Evolutionary conservation across 345 rosid species (phyloP), one percentile per base, ranked within the genome.

Genomic region (Microcos paniculata): DNA sequence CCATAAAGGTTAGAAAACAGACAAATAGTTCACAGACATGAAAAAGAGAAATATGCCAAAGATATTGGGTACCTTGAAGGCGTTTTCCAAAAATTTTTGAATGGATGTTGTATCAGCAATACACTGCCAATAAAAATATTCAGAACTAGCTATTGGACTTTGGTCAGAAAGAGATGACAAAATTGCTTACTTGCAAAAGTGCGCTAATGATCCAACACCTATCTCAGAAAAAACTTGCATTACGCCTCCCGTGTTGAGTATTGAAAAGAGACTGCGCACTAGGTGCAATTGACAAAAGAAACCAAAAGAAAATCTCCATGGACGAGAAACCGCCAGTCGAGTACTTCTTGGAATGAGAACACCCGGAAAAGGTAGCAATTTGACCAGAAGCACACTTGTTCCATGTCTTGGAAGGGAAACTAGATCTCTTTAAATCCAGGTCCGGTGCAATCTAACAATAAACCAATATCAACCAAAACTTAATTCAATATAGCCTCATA

Each of bases 241-340:
- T 84, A 85, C 83, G 81, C 83, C 89, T 85, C 81, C 85, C 69
- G 70, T 56, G 77, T 82, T 78, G 84, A 76, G 88, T 76, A 81
- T 80, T 62, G 46, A 83, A 71, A 80, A 69, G 74, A 82, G 80
- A 74, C 79, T 8, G 82, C 77, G 64, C 79, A 82, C 92, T 91
- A 95, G 74, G 99, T 95, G 90, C 98, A 89, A 83, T 95, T 95
- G 76, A 95, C 88, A 78, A 92, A 91, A 84, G 93, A 89, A 81
- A 88, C 90, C 87, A 86, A 79, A 71, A 90, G 90, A 74, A 88
- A 90, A 83, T 87, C 92, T 83, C 96, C 87, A 80, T 68, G 83
- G 65, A 81, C 78, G 61, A 88, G 84, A 84, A 91, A 87, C 86
- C 96, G 91, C 99, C 97, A 91, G 70, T 91, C 92, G 24, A 95